Conservation (phyloP, 179 eudicot species). For the Vitellaria paradoxa region DNA sequence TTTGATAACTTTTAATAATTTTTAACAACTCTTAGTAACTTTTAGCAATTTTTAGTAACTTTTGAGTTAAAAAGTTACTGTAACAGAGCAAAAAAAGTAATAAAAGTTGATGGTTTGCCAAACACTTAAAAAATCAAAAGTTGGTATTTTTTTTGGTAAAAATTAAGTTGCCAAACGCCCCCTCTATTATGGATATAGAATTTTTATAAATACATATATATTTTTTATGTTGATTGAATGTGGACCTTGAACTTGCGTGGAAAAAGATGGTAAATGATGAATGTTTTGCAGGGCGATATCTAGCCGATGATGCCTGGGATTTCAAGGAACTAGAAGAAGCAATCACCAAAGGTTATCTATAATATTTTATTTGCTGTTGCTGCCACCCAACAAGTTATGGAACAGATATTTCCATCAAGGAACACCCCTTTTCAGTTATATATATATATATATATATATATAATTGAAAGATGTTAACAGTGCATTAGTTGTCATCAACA, state of each 20-base stretch:
- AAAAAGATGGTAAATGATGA: not conserved
- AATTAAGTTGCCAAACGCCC: too few relatives aligned
- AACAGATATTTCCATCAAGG: not conserved
- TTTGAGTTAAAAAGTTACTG: too few relatives aligned
- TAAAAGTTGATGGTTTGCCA: too few relatives aligned
- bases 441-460: too few relatives aligned
- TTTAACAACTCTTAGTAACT: too few relatives aligned
- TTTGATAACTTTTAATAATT: too few relatives aligned
- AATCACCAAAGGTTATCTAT: slow-evolving; percentile 65
- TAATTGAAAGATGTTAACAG: too few relatives aligned
- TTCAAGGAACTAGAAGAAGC: slow-evolving; percentile 82
- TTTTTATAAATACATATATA: not conserved
- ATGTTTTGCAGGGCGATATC: slow-evolving; percentile 52
- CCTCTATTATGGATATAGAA: not conserved
- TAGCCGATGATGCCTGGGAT: slow-evolving; percentile 91
- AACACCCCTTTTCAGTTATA: not conserved
- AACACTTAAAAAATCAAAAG: too few relatives aligned
- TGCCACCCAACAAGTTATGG: not conserved
- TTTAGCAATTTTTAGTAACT: too few relatives aligned
- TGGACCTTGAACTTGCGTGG: not conserved
- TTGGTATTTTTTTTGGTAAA: too few relatives aligned
- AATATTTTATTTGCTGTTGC: slow-evolving; percentile 14
- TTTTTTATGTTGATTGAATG: not conserved
- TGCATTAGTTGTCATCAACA: too few relatives aligned
- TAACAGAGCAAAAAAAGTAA: too few relatives aligned